Conservation (phyloP, 2,329 filamentous ascomycete species). For the Colletotrichum sp. region DNA sequence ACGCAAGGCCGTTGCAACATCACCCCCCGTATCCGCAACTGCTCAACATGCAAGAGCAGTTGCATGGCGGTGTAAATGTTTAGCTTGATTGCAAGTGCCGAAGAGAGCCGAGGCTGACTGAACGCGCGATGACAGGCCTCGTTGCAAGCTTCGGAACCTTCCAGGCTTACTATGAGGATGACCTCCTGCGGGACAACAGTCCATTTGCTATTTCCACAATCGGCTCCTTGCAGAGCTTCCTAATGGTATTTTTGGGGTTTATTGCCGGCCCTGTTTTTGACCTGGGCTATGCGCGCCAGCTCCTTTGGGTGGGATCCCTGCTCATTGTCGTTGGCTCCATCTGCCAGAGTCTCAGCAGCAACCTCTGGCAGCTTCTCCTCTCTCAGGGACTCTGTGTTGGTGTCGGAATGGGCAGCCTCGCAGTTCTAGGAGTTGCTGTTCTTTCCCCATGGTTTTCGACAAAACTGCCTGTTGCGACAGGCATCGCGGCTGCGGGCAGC, state of each 20-base stretch:
- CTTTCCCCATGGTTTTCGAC: slow-evolving; percentile 38
- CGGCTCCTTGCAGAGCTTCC: slow-evolving; percentile 50
- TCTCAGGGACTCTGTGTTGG: slow-evolving; percentile 51
- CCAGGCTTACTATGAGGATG: slow-evolving; percentile 54
- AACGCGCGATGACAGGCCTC: slow-evolving; percentile 32
- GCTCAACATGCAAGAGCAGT: neutral
- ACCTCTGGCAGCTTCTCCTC: slow-evolving; percentile 55
- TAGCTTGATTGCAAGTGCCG: neutral
- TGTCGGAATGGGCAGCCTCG: slow-evolving; percentile 46
- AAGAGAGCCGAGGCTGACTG: neutral
- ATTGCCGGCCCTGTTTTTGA: slow-evolving; percentile 53
- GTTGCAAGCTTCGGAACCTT: slow-evolving; percentile 54
- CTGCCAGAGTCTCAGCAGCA: slow-evolving; percentile 42
- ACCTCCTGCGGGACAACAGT: slow-evolving; percentile 19
- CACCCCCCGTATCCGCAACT: neutral
- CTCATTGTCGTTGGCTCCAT: slow-evolving; percentile 53
- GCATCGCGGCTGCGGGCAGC: slow-evolving; percentile 36
- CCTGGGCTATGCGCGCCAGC: slow-evolving; percentile 45
- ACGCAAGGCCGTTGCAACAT: neutral
- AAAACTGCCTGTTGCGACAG: slow-evolving; percentile 32
- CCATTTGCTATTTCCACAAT: slow-evolving; percentile 44
- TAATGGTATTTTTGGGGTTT: slow-evolving; percentile 47
- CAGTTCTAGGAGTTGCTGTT: slow-evolving; percentile 38
- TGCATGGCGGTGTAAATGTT: neutral
- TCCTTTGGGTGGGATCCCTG: slow-evolving; percentile 44